These are phyloP conservation scores for Nannochloris sp. DNA, from an alignment of 139 green algal species.

Conservation along the genomic window DNA sequence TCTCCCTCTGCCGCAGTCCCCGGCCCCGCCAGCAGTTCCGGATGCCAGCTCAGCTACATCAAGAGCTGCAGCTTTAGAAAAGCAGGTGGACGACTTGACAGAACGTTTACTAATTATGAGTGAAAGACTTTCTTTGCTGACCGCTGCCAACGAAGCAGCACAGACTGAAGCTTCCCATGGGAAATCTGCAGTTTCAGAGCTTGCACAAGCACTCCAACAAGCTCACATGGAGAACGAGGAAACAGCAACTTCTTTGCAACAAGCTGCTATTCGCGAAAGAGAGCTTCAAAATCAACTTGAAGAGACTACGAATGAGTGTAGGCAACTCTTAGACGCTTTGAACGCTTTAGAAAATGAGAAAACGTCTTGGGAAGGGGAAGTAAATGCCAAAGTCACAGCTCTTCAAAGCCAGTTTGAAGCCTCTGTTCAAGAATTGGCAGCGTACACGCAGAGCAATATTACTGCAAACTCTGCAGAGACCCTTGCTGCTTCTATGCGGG, in stretches of 20 bases:
- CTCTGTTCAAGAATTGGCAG: no score
- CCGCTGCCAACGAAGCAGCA: background rate
- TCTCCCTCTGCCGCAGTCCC: no score
- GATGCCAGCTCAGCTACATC: background rate
- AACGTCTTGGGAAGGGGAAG: background rate
- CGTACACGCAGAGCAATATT: no score
- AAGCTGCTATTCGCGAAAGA: background rate
- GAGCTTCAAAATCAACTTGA: background rate
- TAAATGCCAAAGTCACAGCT: no score
- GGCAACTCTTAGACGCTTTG: background rate
- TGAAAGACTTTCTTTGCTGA: background rate
- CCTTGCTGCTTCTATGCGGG: no score
- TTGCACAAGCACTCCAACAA: background rate
- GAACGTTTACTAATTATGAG: background rate
- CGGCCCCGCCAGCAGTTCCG: background rate
- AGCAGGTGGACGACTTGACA: background rate
- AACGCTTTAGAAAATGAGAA: background rate
- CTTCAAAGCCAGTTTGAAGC: no score
- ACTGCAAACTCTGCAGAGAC: no score
- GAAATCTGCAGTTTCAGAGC: background rate
- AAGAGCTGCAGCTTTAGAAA: background rate
- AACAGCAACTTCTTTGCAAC: background rate
- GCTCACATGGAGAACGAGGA: background rate
- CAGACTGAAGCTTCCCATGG: constrained; percentile 1
- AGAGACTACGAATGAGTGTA: background rate